These are phyloP conservation scores for Eutrema japonicum DNA, from an alignment of 345 rosid genomes.

Conservation along the genomic window DNA sequence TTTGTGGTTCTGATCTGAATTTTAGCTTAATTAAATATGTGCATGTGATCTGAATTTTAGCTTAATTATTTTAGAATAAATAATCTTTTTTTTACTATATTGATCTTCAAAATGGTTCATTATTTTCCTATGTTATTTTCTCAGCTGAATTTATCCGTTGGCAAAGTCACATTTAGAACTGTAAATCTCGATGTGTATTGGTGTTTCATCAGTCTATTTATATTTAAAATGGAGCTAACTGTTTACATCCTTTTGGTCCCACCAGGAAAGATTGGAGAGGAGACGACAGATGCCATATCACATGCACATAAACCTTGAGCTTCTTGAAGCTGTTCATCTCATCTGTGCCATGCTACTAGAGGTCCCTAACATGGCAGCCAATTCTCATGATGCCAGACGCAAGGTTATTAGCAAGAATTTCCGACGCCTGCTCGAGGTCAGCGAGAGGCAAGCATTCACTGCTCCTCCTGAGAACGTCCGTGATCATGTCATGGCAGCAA, in stretches of 20 bases:
- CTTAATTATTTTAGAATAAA: not conserved
- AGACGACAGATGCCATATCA: slow-evolving; percentile 96
- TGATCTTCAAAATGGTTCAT: not conserved
- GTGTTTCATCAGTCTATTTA: not conserved
- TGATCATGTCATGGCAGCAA: slow-evolving; percentile 91
- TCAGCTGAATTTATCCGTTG: not conserved
- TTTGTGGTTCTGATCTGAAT: not conserved
- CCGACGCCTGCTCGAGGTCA: slow-evolving; percentile 73
- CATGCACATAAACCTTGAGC: slow-evolving; percentile 98
- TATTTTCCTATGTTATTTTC: not conserved
- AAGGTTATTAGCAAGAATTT: slow-evolving; percentile 83
- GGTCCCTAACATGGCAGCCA: slow-evolving; percentile 92
- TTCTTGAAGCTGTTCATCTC: slow-evolving; percentile 87
- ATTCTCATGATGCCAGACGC: slow-evolving; percentile 60
- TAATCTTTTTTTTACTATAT: not conserved
- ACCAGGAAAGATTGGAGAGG: slow-evolving; percentile 86
- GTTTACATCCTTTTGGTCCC: not conserved
- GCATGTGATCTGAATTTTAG: not conserved
- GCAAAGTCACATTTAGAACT: not conserved
- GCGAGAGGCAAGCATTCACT: slow-evolving; percentile 78
- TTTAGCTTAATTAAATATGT: not conserved
- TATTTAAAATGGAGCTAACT: not conserved
- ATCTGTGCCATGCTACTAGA: slow-evolving; percentile 92
- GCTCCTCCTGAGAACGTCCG: slow-evolving; percentile 89
- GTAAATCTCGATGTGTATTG: not conserved